Evolutionary conservation across 2,329 filamentous ascomycete species (phyloP), one percentile per base, ranked within the genome.

Genomic region (Diaporthe humulicola): DNA sequence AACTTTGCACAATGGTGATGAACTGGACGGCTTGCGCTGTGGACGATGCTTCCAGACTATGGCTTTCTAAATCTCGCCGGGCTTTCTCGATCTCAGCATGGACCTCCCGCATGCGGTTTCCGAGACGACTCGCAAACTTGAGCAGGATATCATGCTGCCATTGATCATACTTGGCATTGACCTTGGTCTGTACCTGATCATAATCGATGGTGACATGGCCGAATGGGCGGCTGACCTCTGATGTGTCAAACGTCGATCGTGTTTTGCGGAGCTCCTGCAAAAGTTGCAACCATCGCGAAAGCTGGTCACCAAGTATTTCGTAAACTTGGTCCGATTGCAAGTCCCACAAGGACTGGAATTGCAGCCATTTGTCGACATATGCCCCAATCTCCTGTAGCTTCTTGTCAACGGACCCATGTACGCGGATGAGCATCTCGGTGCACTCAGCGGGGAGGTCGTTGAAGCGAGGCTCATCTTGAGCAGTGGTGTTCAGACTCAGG

Each of bases 161-260:
- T 83, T 98, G 96, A 82, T 99, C 97, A 82, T 99, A 99, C 83
- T 98, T 99, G 79, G 95, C 95, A 80, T 98, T 99, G 83, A 99
- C 97, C 84, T 98, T 98, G 74, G 96, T 95, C 84, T 99, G 97
- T 0, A 99, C 97, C 84, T 99, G 97, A 80, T 98, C 97, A 81
- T 99, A 99, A 83, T 99, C 96, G 80, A 99, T 95, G 5, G 94
- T 95, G 71, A 98, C 92, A 83, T 98, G 96, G 6, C 97, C 97
- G 82, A 99, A 99, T 1, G 93, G 94, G 52, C 94, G 93, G 83
- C 93, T 97, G 77, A 97, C 95, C 82, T 98, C 97, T 12, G 96
- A 97, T 1, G 96, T 99, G 81, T 99, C 97, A 80, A 99, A 99
- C 0, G 97, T 99, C 56, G 95, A 93, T 70, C 97, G 93, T 56